These are phyloP conservation scores for Rhododendron kiyosumense DNA, from an alignment of 148 eudicot genomes.

Conservation along the genomic window DNA sequence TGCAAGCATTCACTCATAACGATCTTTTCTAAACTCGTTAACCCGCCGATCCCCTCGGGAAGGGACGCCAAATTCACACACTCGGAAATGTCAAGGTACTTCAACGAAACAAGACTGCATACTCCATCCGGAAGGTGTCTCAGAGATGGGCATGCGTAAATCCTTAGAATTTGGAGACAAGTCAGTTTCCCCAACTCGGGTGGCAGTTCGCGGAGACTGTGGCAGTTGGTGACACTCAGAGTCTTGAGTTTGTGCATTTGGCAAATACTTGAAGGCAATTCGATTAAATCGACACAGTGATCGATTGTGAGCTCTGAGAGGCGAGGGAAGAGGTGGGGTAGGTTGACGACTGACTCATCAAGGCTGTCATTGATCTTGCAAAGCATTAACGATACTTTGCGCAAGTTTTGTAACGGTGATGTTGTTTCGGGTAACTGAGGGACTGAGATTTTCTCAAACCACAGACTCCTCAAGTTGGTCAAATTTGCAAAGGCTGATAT, in stretches of 20 bases:
- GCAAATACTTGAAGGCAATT: constrained; percentile 52
- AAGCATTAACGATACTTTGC: constrained; percentile 55
- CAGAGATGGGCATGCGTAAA: constrained; percentile 65
- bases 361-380: constrained; percentile 46
- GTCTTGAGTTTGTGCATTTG: constrained; percentile 38
- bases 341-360: constrained; percentile 31
- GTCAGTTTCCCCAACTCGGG: constrained; percentile 45
- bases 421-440: constrained; percentile 49
- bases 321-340: constrained; percentile 57
- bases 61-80: constrained; percentile 50
- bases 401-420: constrained; percentile 38
- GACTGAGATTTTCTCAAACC: constrained; percentile 62
- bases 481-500: constrained; percentile 38
- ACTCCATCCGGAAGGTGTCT: constrained; percentile 49
- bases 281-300: constrained; percentile 56
- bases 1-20: constrained; percentile 76
- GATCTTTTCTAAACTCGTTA: constrained; percentile 55
- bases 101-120: constrained; percentile 40
- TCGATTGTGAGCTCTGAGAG: constrained; percentile 75
- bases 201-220: constrained; percentile 54
- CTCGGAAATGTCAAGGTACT: constrained; percentile 69
- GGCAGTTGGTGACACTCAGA: constrained; percentile 72
- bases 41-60: constrained; percentile 47
- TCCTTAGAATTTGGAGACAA: constrained; percentile 47
- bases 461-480: constrained; percentile 61